Percentiles rank a stretch among this genome's conserved stretches.
Conservation (phyloP, 208 protist species). For the Trypanosoma rangeli region DNA sequence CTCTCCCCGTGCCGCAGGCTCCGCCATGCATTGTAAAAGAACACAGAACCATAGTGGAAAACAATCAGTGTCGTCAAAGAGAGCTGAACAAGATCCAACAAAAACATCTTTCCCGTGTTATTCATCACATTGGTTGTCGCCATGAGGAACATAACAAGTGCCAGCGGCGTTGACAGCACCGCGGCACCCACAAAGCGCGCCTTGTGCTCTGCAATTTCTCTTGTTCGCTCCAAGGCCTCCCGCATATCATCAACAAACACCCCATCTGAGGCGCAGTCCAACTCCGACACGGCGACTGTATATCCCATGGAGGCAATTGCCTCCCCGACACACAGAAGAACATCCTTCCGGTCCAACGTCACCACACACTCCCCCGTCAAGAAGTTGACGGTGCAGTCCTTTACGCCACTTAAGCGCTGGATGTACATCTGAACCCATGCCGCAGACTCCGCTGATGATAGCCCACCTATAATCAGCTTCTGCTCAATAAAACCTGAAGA, state of each 20-base stretch:
- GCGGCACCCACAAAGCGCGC: slow-evolving; percentile 45
- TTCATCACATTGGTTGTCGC: slow-evolving; percentile 35
- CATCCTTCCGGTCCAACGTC: neutral
- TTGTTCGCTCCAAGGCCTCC: slow-evolving; percentile 56
- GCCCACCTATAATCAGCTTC: slow-evolving; percentile 20
- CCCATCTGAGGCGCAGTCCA: neutral
- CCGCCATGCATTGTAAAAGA: slow-evolving; percentile 69
- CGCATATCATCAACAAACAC: slow-evolving; percentile 30
- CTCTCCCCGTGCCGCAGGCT: slow-evolving; percentile 55
- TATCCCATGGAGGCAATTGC: slow-evolving; percentile 21
- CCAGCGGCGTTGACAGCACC: slow-evolving; percentile 62
- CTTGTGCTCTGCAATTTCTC: slow-evolving; percentile 62
- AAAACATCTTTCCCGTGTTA: slow-evolving; percentile 21
- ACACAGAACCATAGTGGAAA: slow-evolving; percentile 72
- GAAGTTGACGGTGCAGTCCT: slow-evolving; percentile 22
- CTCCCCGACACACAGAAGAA: slow-evolving; percentile 7
- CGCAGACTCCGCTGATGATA: slow-evolving; percentile 67
- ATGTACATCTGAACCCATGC: slow-evolving; percentile 41
- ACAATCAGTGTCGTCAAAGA: slow-evolving; percentile 79
- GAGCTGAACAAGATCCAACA: slow-evolving; percentile 59
- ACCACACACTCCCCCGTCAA: slow-evolving; percentile 6
- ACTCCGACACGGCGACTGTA: neutral
- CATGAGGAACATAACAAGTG: slow-evolving; percentile 72
- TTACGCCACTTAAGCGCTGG: slow-evolving; percentile 13
- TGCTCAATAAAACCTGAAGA: neutral